Evolutionary conservation across 768 basidiomycete species (phyloP).

Genomic region (Amylocystis lapponica): DNA sequence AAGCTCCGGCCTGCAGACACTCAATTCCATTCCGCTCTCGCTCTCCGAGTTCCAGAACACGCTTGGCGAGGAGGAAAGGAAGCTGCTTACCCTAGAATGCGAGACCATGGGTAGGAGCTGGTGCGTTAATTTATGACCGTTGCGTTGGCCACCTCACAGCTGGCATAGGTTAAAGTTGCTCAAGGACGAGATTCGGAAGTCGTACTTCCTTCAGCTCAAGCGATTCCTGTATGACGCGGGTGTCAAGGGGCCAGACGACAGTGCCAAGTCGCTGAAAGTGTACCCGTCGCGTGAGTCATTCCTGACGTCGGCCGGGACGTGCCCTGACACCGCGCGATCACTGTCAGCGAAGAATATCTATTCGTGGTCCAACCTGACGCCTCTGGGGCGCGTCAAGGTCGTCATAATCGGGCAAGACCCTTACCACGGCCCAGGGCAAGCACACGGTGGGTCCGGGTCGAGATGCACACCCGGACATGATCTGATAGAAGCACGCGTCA

Average conservation of each 20-base stretch:
- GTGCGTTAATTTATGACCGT: conserved; percentile 25
- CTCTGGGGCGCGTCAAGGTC: conserved; percentile 76
- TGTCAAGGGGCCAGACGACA: conserved; percentile 46
- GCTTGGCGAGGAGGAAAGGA: conserved; percentile 50
- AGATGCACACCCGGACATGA: neutral
- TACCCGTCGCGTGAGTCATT: conserved; percentile 73
- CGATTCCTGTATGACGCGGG: conserved; percentile 63
- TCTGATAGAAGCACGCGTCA: conserved; percentile 1
- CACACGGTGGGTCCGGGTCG: conserved; percentile 57
- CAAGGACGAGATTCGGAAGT: conserved; percentile 67
- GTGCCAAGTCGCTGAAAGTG: conserved; percentile 44
- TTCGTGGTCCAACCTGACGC: conserved; percentile 81
- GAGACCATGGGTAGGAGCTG: conserved; percentile 72
- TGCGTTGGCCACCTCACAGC: neutral
- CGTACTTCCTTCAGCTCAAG: conserved; percentile 73
- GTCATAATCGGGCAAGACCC: conserved; percentile 92
- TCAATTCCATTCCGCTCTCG: conserved; percentile 71
- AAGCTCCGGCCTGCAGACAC: conserved; percentile 22
- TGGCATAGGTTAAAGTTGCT: conserved; percentile 62
- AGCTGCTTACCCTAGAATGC: conserved; percentile 61
- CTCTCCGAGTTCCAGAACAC: conserved; percentile 44
- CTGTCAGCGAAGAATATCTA: conserved; percentile 74
- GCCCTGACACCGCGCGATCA: neutral
- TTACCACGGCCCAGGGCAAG: conserved; percentile 75
- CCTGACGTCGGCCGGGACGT: neutral